Evolutionary conservation across 73 alveolate genomes (phyloP).

Genomic region (Stentor roeselii): DNA sequence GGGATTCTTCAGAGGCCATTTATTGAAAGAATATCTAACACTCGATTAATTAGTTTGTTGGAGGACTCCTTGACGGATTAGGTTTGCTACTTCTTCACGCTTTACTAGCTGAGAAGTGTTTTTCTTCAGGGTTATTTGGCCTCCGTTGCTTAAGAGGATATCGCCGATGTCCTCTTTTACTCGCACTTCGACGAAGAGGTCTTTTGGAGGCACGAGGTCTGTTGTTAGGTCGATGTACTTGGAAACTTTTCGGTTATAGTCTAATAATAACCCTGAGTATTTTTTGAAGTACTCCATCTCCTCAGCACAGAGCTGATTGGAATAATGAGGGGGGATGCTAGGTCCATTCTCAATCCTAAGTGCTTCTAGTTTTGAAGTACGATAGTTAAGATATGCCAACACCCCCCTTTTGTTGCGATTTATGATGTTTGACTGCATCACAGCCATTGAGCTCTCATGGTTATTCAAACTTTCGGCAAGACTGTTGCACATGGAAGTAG

Average conservation of each 20-base stretch:
- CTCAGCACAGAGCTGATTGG: conserved; percentile 35
- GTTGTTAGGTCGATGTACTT: conserved; percentile 43
- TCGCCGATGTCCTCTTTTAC: conserved; percentile 52
- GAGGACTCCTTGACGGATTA: conserved; percentile 46
- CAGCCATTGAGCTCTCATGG: conserved; percentile 7
- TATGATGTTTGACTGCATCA: not conserved
- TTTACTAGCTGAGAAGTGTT: conserved; percentile 50
- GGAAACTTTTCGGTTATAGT: conserved; percentile 39
- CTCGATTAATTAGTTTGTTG: conserved; percentile 33
- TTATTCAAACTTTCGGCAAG: not conserved
- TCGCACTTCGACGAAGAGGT: conserved; percentile 50
- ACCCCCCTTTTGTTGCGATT: conserved; percentile 33
- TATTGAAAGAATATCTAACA: too few species aligned
- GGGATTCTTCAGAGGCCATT: too few species aligned
- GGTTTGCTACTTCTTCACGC: conserved; percentile 48
- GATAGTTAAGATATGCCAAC: conserved; percentile 32
- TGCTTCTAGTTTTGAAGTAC: conserved; percentile 25
- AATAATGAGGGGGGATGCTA: conserved; percentile 39
- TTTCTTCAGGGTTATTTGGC: conserved; percentile 42
- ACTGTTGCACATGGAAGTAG: not conserved
- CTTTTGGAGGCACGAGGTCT: conserved; percentile 56
- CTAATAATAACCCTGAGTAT: conserved; percentile 35
- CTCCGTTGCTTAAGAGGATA: conserved; percentile 55
- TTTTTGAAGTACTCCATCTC: conserved; percentile 43
- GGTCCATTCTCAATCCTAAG: conserved; percentile 23